These are phyloP conservation scores for Asterophora parasitica DNA, from an alignment of 768 basidiomycete species.

Conservation along the genomic window DNA sequence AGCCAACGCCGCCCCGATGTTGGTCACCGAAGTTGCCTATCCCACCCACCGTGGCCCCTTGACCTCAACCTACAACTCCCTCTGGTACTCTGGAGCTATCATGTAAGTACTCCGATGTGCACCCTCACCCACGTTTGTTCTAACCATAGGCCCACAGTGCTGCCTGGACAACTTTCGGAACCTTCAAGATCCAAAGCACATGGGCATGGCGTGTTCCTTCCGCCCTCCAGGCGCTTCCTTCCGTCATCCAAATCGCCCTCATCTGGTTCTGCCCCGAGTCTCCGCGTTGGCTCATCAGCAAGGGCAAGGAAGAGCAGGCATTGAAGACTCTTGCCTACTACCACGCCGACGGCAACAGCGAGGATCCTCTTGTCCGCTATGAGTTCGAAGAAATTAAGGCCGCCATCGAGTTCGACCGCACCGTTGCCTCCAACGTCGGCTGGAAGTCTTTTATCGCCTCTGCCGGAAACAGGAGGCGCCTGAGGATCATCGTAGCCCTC, in stretches of 20 bases:
- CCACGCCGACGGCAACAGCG: slow-evolving; percentile 72
- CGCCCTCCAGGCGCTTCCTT: slow-evolving; percentile 63
- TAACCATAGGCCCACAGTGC: slow-evolving; percentile 33
- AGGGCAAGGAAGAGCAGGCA: slow-evolving; percentile 68
- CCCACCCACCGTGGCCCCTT: slow-evolving; percentile 77
- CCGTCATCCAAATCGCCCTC: slow-evolving; percentile 59
- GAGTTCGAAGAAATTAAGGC: slow-evolving; percentile 82
- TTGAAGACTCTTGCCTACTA: slow-evolving; percentile 72
- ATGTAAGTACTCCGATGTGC: slow-evolving; percentile 37
- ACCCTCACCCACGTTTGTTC: background rate
- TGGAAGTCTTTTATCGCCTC: slow-evolving; percentile 67
- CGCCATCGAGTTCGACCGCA: slow-evolving; percentile 64
- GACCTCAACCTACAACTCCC: slow-evolving; percentile 76
- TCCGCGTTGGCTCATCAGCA: slow-evolving; percentile 77
- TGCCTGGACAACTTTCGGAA: slow-evolving; percentile 84
- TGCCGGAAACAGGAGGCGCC: slow-evolving; percentile 68
- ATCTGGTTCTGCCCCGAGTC: slow-evolving; percentile 76
- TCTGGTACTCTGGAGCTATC: slow-evolving; percentile 84
- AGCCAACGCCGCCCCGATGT: slow-evolving; percentile 74
- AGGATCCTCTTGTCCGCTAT: slow-evolving; percentile 65
- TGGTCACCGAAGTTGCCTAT: slow-evolving; percentile 85
- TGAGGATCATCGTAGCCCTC: slow-evolving; percentile 71
- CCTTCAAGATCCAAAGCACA: slow-evolving; percentile 59
- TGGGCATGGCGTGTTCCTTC: slow-evolving; percentile 88
- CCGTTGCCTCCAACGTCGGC: slow-evolving; percentile 52